Percentiles rank a stretch among this genome's conserved stretches.
Conservation (phyloP, 176 grass and related monocot species). For the Zea luxurians region DNA sequence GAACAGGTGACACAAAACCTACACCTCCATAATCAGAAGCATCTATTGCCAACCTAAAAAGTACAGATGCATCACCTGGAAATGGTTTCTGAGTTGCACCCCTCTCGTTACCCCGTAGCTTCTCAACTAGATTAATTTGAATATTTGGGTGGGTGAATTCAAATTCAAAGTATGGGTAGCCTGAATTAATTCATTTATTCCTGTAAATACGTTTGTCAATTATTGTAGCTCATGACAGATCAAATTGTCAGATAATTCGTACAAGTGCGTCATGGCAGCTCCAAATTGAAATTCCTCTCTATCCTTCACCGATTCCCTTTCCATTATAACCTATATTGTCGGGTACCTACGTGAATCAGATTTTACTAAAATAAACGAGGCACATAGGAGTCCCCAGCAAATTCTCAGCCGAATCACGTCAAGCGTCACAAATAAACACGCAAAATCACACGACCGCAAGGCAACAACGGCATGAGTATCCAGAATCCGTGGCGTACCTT, state of each 20-base stretch:
- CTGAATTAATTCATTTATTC: background rate
- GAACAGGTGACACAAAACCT: background rate
- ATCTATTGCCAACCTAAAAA: background rate
- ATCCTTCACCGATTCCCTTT: background rate
- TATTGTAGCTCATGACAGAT: background rate
- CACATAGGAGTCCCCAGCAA: background rate
- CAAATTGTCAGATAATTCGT: background rate
- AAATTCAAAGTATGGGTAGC: background rate
- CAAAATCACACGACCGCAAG: background rate
- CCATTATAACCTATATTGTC: background rate
- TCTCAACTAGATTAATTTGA: background rate
- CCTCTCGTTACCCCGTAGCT: background rate
- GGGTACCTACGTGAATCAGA: background rate
- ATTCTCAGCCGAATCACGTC: background rate
- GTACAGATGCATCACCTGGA: background rate
- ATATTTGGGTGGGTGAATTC: background rate
- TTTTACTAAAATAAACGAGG: background rate
- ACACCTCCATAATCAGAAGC: background rate
- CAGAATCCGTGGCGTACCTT: slow-evolving; percentile 43
- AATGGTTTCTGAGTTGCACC: background rate
- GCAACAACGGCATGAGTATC: background rate
- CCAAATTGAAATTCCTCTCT: background rate
- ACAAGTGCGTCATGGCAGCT: background rate
- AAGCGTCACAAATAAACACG: background rate
- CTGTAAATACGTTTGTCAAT: background rate